A percentile compares a stretch with the other conserved stretches of the same genome.
Evolutionary conservation across 805 yeast genomes (phyloP).

Genomic region (Yarrowia porcina): DNA sequence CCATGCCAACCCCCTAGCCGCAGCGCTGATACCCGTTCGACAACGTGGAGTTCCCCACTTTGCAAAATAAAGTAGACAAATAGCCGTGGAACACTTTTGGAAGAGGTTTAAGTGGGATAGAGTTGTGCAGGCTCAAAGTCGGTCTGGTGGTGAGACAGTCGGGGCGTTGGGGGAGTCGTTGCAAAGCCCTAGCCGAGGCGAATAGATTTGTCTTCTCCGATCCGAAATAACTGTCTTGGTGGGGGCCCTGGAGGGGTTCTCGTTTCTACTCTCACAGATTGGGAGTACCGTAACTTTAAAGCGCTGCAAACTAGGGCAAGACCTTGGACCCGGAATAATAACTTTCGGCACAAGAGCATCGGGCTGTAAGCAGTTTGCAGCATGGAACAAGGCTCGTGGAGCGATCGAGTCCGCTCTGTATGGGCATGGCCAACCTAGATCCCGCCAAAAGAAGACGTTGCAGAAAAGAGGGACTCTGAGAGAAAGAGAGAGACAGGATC

Average conservation of each 20-base stretch:
- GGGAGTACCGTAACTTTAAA: background rate
- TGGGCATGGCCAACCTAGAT: no score
- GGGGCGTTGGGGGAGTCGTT: background rate
- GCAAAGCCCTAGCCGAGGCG: background rate
- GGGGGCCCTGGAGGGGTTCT: background rate
- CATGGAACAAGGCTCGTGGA: no score
- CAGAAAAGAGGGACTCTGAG: no score
- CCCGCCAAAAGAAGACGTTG: no score
- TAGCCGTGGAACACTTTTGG: constrained; percentile 5
- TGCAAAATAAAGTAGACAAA: background rate
- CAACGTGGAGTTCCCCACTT: no score
- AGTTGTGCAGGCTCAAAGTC: background rate
- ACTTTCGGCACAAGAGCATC: background rate
- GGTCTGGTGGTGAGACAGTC: background rate
- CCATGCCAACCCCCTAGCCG: no score
- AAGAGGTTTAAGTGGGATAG: background rate
- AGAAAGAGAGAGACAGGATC: no score
- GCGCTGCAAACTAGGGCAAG: background rate
- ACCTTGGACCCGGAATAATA: background rate
- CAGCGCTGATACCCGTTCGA: no score
- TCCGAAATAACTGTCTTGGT: background rate
- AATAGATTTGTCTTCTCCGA: background rate
- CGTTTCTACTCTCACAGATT: background rate
- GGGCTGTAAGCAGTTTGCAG: background rate
- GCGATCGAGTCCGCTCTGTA: no score